phyloP scores from a whole-genome alignment of 2,329 filamentous ascomycete species.

The Fusarium aywerte region DNA sequence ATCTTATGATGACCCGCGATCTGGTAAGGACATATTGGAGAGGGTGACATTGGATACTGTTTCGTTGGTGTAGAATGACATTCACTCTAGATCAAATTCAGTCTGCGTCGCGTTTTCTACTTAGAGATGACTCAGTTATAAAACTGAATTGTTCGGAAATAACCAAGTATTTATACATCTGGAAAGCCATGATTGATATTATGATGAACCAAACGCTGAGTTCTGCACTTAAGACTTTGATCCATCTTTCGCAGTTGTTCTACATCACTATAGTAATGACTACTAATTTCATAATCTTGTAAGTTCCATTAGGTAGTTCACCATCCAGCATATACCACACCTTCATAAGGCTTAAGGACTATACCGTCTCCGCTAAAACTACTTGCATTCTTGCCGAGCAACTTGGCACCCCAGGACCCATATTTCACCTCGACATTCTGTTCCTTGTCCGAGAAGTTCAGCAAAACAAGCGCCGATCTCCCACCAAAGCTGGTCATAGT shows the following conservation, averaged over 20 bases:
- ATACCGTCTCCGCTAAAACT: neutral
- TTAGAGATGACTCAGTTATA: no score
- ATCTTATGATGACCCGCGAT: neutral
- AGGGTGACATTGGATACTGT: neutral
- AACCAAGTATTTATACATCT: no score
- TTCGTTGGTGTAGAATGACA: neutral
- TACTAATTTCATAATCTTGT: rapidly evolving
- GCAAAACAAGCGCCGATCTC: slow-evolving; percentile 32
- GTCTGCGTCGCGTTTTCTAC: no score
- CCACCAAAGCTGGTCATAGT: slow-evolving; percentile 37
- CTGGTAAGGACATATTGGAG: neutral
- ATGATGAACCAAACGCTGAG: no score
- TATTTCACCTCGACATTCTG: neutral
- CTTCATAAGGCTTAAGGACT: neutral
- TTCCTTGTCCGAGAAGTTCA: slow-evolving; percentile 31
- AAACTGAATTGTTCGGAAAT: no score
- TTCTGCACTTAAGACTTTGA: neutral
- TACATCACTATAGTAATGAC: rapidly evolving
- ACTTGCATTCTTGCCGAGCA: neutral
- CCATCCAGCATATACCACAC: neutral
- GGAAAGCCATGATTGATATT: no score
- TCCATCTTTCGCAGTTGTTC: rapidly evolving
- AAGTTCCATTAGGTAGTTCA: neutral
- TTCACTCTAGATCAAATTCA: no score
- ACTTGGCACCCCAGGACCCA: neutral